A percentile compares a stretch with the other conserved stretches of the same genome.
Evolutionary conservation across 257 asterid species (phyloP).

Genomic region (Solanum paucissectum): DNA sequence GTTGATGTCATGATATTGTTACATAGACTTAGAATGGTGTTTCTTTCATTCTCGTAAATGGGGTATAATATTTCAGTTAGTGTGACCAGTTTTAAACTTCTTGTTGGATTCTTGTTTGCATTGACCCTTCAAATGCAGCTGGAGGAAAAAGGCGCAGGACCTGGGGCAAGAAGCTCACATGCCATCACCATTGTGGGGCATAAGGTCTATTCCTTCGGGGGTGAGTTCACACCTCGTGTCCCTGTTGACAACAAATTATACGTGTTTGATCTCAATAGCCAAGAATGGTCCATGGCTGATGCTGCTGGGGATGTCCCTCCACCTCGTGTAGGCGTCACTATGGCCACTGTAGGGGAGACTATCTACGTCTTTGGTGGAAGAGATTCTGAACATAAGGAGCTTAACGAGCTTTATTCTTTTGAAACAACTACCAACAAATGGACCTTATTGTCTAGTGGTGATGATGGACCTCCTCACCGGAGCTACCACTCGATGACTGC

Average conservation of each 20-base stretch:
- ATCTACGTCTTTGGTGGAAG: conserved; percentile 79
- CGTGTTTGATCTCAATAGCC: conserved; percentile 43
- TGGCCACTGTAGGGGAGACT: conserved; percentile 49
- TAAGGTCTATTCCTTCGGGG: conserved; percentile 70
- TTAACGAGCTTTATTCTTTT: conserved; percentile 43
- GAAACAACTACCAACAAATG: conserved; percentile 51
- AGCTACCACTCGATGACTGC: conserved; percentile 85
- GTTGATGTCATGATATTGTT: neutral
- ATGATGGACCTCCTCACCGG: conserved; percentile 43
- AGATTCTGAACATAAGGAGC: conserved; percentile 69
- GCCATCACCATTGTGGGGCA: conserved; percentile 71
- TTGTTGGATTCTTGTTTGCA: neutral
- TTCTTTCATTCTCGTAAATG: neutral
- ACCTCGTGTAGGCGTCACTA: conserved; percentile 84
- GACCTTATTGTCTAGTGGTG: conserved; percentile 45
- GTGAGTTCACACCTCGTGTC: conserved; percentile 72
- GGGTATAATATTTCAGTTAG: neutral
- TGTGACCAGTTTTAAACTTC: neutral
- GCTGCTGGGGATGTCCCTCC: conserved; percentile 68
- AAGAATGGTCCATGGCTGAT: conserved; percentile 55
- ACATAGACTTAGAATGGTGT: neutral
- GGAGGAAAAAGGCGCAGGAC: conserved; percentile 63
- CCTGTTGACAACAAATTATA: conserved; percentile 74
- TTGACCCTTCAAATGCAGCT: conserved; percentile 33
- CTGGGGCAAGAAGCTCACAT: conserved; percentile 94